These are phyloP conservation scores for Colletotrichum salicis DNA, from an alignment of 2,329 filamentous ascomycete species.

Conservation along the genomic window DNA sequence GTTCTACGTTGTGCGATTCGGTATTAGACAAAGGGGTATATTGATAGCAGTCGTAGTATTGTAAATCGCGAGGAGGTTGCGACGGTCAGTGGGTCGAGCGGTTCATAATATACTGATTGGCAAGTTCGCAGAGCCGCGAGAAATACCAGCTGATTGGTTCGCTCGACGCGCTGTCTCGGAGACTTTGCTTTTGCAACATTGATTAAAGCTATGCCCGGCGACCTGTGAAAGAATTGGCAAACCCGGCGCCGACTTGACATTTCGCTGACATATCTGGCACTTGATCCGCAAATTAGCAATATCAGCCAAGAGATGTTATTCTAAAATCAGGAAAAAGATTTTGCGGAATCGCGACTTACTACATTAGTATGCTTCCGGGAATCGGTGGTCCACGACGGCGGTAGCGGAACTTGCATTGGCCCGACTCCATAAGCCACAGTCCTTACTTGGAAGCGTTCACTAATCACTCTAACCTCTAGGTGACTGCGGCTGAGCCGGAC, in stretches of 20 bases:
- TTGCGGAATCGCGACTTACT: not conserved
- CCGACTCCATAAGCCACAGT: not conserved
- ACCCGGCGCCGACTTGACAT: not conserved
- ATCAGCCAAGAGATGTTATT: not conserved
- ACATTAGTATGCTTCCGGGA: not conserved
- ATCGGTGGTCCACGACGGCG: not conserved
- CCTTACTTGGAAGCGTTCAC: not conserved
- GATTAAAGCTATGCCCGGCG: not conserved
- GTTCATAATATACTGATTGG: not conserved
- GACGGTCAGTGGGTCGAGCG: not conserved
- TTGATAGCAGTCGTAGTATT: not conserved
- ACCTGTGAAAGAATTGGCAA: not conserved
- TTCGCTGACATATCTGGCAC: not conserved
- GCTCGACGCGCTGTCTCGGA: not conserved
- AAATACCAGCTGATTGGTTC: not conserved
- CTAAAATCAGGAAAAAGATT: not conserved
- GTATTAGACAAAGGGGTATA: not conserved
- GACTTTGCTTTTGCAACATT: not conserved
- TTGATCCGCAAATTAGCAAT: not conserved
- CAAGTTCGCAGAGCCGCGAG: not conserved
- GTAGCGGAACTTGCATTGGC: not conserved
- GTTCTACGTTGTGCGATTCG: too few species aligned
- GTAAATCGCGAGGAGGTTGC: too few species aligned
- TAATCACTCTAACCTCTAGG: not conserved
- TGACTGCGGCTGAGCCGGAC: not conserved